Evolutionary conservation across 305 asterid genomes (phyloP).

Genomic region (Fraxinus ornus): DNA sequence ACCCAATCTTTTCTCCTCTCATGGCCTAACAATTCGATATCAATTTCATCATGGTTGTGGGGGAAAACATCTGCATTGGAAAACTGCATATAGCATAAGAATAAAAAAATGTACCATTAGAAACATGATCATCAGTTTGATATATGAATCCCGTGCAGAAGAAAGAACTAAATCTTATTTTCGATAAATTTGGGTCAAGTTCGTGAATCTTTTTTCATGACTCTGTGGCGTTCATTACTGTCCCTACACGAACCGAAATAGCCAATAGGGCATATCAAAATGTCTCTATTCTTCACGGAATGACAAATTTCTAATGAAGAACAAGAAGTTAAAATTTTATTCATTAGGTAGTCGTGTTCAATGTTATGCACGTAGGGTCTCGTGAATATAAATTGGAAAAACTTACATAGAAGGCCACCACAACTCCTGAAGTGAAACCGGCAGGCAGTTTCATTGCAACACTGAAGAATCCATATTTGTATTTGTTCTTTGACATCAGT

Average conservation of each 20-base stretch:
- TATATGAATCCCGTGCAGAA: neutral
- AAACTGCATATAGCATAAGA: conserved; percentile 34
- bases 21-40: conserved; percentile 75
- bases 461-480: conserved; percentile 72
- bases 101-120: neutral
- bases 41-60: conserved; percentile 78
- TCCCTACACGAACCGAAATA: neutral
- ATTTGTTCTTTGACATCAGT: conserved; percentile 57
- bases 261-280: neutral
- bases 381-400: neutral
- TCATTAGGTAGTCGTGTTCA: neutral
- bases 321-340: neutral
- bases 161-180: neutral
- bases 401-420: conserved; percentile 79
- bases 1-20: conserved; percentile 76
- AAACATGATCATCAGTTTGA: neutral
- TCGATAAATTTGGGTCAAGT: neutral
- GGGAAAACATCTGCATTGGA: conserved; percentile 68
- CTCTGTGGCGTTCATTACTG: neutral
- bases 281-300: neutral
- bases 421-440: conserved; percentile 82
- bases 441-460: conserved; percentile 76
- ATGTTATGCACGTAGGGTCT: neutral
- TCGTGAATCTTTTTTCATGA: neutral
- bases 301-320: neutral